phyloP scores from a whole-genome alignment of 1,139 yeast genomes.

The Pichia sp. region DNA sequence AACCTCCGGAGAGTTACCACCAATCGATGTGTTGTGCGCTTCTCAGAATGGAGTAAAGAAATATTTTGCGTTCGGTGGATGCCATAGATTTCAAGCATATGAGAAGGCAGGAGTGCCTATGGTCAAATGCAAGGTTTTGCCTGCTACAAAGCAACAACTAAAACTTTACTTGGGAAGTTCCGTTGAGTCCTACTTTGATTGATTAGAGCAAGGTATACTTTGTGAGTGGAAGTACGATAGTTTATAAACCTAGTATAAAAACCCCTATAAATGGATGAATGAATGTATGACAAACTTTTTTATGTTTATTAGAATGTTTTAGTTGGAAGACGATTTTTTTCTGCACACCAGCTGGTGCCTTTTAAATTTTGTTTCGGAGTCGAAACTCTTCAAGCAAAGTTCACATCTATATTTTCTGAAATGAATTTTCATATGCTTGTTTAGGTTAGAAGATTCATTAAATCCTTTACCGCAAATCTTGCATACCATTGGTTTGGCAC shows the following conservation, averaged over 20 bases:
- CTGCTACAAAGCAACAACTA: conserved; percentile 62
- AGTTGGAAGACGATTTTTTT: not conserved
- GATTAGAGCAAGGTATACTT: not conserved
- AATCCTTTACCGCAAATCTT: conserved; percentile 79
- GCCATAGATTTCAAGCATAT: conserved; percentile 79
- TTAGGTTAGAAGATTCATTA: conserved; percentile 82
- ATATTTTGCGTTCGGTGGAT: conserved; percentile 83
- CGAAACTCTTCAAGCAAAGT: conserved; percentile 49
- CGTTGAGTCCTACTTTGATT: conserved; percentile 40
- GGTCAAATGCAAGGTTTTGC: conserved; percentile 62
- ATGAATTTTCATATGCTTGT: conserved; percentile 80
- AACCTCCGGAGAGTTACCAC: conserved; percentile 64
- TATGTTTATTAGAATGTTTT: not conserved
- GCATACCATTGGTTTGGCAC: conserved; percentile 76
- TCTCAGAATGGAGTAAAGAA: conserved; percentile 55
- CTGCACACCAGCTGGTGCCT: conserved; percentile 37
- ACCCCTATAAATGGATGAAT: not conserved
- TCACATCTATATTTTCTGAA: conserved; percentile 47
- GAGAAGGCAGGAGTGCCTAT: conserved; percentile 45
- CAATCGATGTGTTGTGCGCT: conserved; percentile 69
- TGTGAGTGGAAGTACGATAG: not conserved
- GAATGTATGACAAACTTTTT: not conserved
- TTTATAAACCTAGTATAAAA: not conserved
- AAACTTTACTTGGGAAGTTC: conserved; percentile 62
- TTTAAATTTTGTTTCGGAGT: conserved; percentile 38